Evolutionary conservation across 2,329 filamentous ascomycete genomes (phyloP).

Genomic region (Diaporthe citri): DNA sequence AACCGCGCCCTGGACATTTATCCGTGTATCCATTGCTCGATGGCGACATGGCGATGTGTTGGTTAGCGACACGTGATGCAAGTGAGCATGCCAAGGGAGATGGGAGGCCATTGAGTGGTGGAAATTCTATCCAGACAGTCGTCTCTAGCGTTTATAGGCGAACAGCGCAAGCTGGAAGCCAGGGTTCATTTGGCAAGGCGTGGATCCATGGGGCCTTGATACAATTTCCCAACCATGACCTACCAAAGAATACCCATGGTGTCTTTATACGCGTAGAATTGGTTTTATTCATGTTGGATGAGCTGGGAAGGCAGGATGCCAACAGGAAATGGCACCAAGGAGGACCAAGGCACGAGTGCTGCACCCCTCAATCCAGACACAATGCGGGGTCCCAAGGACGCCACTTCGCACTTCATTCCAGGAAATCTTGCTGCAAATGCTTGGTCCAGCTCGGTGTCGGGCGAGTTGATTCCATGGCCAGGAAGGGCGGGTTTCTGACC

Average conservation of each 20-base stretch:
- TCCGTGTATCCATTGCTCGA: not conserved
- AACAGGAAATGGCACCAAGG: not conserved
- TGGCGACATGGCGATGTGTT: not conserved
- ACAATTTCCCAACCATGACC: not conserved
- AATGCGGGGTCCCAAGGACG: not conserved
- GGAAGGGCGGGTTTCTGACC: not conserved
- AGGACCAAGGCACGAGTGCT: not conserved
- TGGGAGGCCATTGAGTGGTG: slow-evolving; percentile 1
- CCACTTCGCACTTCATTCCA: not conserved
- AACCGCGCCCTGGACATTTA: not conserved
- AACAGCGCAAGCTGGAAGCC: not conserved
- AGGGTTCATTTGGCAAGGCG: slow-evolving; percentile 10
- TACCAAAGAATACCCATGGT: not conserved
- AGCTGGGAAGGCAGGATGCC: not conserved
- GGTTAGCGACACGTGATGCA: slow-evolving; percentile 1
- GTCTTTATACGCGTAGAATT: not conserved
- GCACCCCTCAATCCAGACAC: slow-evolving; percentile 4
- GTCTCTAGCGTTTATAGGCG: not conserved
- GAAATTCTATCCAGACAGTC: slow-evolving; percentile 4
- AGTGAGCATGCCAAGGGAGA: not conserved
- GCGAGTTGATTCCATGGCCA: not conserved
- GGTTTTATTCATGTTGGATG: not conserved
- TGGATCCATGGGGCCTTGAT: not conserved
- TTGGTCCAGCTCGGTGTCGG: not conserved
- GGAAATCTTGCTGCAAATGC: not conserved